Evolutionary conservation across 495 filamentous ascomycete species (phyloP), one percentile per base, ranked within the genome.

Genomic region (Neurospora sp.): DNA sequence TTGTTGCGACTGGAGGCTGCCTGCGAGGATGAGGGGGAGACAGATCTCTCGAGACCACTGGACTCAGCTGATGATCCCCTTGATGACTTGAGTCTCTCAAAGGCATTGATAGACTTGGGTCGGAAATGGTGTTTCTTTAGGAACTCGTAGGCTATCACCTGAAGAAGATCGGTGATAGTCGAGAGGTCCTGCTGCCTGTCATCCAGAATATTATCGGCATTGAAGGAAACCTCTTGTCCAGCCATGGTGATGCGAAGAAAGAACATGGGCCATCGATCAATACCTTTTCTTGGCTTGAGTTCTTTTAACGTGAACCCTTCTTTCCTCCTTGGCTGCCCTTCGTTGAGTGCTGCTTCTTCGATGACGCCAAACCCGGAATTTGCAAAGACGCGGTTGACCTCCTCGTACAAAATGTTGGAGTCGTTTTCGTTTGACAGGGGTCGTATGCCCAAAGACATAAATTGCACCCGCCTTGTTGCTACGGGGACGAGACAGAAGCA

Each of bases 261-360:
- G 76, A 97, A 98, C 92, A 96, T 96, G 2, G 94, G 94, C 92
- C 92, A 97, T 74, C 90, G 86, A 79, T 97, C 94, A 39, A 93
- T 83, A 0, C 89, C 88, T 78, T 92, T 95, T 23, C 84, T 85
- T 18, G 81, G 83, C 78, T 83, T 90, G 46, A 91, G 79, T 42
- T 91, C 88, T 73, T 83, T 85, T 40, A 81, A 83, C 0, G 88
- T 90, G 74, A 84, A 88, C 1, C 85, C 85, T 48, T 86, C 80
- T 74, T 76, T 73, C 82, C 86, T 74, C 40, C 20, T 44, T 7
- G 71, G 73, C 2, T 7, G 37, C 8, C 72, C 73, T 18, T 79
- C 76, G 4, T 81, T 77, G 31, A 82, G 74, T 1, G 41, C 69
- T 11, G 54, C 39, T 14, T 88, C 86, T 39, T 90, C 91, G 11